Base-by-base conservation (phyloP, 441 rosid genomes). In the Aleurites moluccanus region DNA sequence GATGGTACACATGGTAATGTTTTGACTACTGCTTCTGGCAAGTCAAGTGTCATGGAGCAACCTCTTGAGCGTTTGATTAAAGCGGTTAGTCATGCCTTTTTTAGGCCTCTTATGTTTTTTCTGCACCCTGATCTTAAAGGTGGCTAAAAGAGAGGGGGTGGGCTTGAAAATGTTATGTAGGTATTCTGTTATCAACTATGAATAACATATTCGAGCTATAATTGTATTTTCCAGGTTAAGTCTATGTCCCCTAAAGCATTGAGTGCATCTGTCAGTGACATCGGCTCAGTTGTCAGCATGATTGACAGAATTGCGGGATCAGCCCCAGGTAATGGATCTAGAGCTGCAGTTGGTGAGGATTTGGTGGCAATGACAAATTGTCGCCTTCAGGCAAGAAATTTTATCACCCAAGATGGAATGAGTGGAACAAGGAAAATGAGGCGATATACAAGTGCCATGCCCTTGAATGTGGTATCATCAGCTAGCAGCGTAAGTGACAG, bases 301-400 rank as follows among this genome's bases (percentile, higher is more conserved):
- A 91, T 84, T 57, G 99, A 96, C 80, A 88, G 97, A 80, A 91
- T 93, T 81, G 96, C 97, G 28, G 97, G 98, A 53, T 88, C 97
- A 21, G 94, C 97, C 6, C 94, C 96, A 20, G 98, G 96, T 63
- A 90, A 92, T 81, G 97, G 99, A 70, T 92, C 97, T 77, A 90
- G 97, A 84, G 93, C 97, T 78, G 93, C 99, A 13, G 92, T 88
- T 78, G 98, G 99, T 57, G 97, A 95, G 83, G 98, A 95, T 86
- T 83, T 95, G 83, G 95, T 87, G 70, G 98, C 97, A 52, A 89
- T 90, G 91, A 89, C 96, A 50, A 93, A 90, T 76, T 89, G 95
- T 72, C 97, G 90, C 66, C 85, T 91, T 74, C 97, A 89, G 78
- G 91, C 95, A 67, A 91, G 92, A 87, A 91, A 83, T 79, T 83